Base-by-base conservation (phyloP, 2,329 filamentous ascomycete species). In the Cladophialophora psammophila region DNA sequence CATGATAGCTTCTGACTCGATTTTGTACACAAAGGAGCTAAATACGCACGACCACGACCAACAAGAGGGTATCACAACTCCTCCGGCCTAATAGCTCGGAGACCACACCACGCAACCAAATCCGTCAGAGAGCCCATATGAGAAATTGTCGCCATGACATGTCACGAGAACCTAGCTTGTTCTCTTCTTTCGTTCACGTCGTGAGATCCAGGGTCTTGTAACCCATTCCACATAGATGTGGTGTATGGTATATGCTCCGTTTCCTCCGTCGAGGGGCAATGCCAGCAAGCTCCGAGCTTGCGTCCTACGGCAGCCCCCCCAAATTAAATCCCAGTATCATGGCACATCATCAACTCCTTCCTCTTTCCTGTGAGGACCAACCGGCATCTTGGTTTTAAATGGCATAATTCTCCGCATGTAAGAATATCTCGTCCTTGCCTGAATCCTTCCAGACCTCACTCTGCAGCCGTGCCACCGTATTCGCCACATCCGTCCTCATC, bases 331-430 rank as follows among this genome's bases (percentile, higher is more conserved):
- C 12, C 9, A 12, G 20, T 50, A 26, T 31, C 45, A 26, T 50
- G 45, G 18, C 45, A 42, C 10, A 12, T 9, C 45, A 8, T 50
- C 45, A 15, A 31, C 9, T 13, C 45, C 20, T 20, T 50, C 20
- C 18, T 26, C 26, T 26, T 26, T 20, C 45, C 42, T 9, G 18
- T 5, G 5, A 13, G 45, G 18, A 7, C 3, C 42, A 26, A 8
- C 20, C 42, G 13, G 26, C 45, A 31, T 20, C 36, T n/a, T 4
- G 20, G 45, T 54, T n/a, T 84, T 79, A 97, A 69, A 97, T 83
- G 60, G 93, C 92, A 81, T 97, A 97, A 78, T 97, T 97, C 83
- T 98, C 94, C 3, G 94, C 92, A 81, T 97, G 94, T 77, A 97
- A 79, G 78, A 94, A 97, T 63, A 98, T 91, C 85, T 97, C 94